A percentile compares a stretch with the other conserved stretches of the same genome.
These are phyloP conservation scores for Nemania sp. DNA, from an alignment of 2,329 filamentous ascomycete genomes.

Conservation along the genomic window DNA sequence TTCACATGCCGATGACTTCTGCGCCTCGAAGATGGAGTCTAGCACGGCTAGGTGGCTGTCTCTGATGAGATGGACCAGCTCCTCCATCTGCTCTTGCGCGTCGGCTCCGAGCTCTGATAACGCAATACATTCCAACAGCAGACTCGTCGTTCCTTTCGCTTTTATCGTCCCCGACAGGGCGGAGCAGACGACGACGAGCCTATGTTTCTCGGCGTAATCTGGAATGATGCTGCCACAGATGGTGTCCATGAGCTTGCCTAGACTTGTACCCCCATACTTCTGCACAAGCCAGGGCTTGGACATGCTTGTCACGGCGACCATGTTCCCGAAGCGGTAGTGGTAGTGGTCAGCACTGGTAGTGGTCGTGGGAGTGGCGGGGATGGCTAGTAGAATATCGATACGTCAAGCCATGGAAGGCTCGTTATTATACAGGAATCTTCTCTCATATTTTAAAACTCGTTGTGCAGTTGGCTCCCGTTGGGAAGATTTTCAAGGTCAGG, in stretches of 20 bases:
- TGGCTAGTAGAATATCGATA: neutral
- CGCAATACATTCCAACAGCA: constrained; percentile 41
- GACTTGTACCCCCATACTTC: constrained; percentile 64
- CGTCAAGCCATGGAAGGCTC: neutral
- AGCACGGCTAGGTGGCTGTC: constrained; percentile 53
- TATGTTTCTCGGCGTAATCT: constrained; percentile 46
- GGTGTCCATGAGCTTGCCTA: constrained; percentile 61
- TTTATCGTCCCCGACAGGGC: constrained; percentile 59
- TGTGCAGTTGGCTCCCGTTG: constrained; percentile 6
- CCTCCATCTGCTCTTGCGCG: constrained; percentile 45
- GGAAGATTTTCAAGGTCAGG: too few species aligned
- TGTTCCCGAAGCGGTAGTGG: neutral
- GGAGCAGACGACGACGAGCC: constrained; percentile 61
- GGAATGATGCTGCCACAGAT: constrained; percentile 44
- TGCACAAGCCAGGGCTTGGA: constrained; percentile 58
- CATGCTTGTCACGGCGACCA: constrained; percentile 27
- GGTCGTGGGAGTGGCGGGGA: too few species aligned
- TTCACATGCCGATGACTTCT: constrained; percentile 32
- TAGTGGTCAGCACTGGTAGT: too few species aligned
- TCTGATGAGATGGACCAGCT: constrained; percentile 55
- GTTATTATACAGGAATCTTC: constrained; percentile 11
- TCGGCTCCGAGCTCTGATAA: constrained; percentile 31
- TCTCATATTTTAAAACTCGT: constrained; percentile 15
- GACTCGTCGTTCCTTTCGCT: constrained; percentile 59
- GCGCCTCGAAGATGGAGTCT: constrained; percentile 28